phyloP scores from a whole-genome alignment of 2,329 filamentous ascomycete species.

The Talaromyces marneffei region DNA sequence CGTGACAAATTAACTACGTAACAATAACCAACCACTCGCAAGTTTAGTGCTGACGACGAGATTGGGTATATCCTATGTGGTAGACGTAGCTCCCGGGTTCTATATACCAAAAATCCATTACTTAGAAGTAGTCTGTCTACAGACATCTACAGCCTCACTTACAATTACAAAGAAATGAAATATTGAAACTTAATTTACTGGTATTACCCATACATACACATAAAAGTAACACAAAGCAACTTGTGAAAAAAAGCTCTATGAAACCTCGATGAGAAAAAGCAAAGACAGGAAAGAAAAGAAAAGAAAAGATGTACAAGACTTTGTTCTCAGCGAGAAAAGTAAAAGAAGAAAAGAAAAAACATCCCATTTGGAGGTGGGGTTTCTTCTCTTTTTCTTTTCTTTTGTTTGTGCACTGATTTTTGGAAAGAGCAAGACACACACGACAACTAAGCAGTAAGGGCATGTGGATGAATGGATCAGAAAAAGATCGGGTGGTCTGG shows the following conservation, averaged over 20 bases:
- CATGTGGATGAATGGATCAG: neutral
- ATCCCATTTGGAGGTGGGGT: constrained; percentile 1
- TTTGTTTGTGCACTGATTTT: constrained; percentile 10
- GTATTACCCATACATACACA: constrained; percentile 17
- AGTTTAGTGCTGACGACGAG: too few species aligned
- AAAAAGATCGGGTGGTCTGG: constrained; percentile 1
- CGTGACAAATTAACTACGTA: too few species aligned
- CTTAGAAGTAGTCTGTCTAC: too few species aligned
- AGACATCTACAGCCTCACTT: too few species aligned
- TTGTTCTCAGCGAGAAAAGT: constrained; percentile 13
- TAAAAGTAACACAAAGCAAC: constrained; percentile 13
- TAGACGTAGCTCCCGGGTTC: too few species aligned
- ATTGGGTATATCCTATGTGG: too few species aligned
- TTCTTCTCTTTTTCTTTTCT: neutral
- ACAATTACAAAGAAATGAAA: neutral
- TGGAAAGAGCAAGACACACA: constrained; percentile 1
- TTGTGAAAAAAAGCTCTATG: constrained; percentile 12
- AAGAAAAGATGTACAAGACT: constrained; percentile 14
- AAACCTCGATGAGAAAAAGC: constrained; percentile 10
- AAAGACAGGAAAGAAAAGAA: neutral
- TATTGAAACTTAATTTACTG: constrained; percentile 5
- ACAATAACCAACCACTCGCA: too few species aligned
- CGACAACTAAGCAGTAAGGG: constrained; percentile 5
- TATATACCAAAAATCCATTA: too few species aligned
- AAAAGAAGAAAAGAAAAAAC: constrained; percentile 4